A percentile compares a stretch with the other conserved stretches of the same genome.
phyloP scores from a whole-genome alignment of 2,329 filamentous ascomycete genomes.

The Epichloe aotearoae region DNA sequence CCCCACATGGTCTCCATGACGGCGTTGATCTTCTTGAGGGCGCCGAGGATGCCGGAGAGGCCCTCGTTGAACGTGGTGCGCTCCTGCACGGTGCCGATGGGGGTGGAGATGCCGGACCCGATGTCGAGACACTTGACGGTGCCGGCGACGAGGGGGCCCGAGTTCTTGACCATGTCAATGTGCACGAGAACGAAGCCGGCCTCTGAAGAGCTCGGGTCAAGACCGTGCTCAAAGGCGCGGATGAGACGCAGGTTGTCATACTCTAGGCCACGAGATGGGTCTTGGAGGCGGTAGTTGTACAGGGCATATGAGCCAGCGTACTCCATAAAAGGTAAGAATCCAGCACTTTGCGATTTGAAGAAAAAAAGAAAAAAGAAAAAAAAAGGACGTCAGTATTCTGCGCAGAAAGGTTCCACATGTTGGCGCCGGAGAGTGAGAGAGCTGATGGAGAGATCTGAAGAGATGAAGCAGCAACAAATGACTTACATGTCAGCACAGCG shows the following conservation, averaged over 20 bases:
- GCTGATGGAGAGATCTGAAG: neutral
- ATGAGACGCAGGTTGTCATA: slow-evolving; percentile 67
- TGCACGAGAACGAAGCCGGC: slow-evolving; percentile 94
- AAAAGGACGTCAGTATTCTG: neutral
- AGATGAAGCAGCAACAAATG: neutral
- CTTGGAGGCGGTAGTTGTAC: slow-evolving; percentile 51
- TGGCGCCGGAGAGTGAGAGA: too few relatives aligned
- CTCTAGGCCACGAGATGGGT: slow-evolving; percentile 41
- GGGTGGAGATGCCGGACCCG: slow-evolving; percentile 17
- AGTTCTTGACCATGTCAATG: slow-evolving; percentile 88
- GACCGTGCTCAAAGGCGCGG: slow-evolving; percentile 80
- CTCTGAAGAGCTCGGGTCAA: slow-evolving; percentile 77
- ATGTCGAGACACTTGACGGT: slow-evolving; percentile 53
- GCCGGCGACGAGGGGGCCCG: slow-evolving; percentile 62
- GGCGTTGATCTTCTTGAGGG: slow-evolving; percentile 52
- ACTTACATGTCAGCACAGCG: slow-evolving; percentile 76
- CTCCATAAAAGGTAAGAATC: slow-evolving; percentile 89
- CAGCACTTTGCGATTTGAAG: slow-evolving; percentile 28
- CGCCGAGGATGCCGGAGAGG: slow-evolving; percentile 45
- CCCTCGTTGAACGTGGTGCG: slow-evolving; percentile 51
- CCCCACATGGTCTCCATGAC: slow-evolving; percentile 90
- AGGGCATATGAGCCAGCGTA: slow-evolving; percentile 58
- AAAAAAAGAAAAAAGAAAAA: neutral
- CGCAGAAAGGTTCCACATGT: too few relatives aligned
- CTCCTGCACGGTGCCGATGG: slow-evolving; percentile 16